Conservation (phyloP, 2,329 filamentous ascomycete genomes). For the Diatrype stigma region DNA sequence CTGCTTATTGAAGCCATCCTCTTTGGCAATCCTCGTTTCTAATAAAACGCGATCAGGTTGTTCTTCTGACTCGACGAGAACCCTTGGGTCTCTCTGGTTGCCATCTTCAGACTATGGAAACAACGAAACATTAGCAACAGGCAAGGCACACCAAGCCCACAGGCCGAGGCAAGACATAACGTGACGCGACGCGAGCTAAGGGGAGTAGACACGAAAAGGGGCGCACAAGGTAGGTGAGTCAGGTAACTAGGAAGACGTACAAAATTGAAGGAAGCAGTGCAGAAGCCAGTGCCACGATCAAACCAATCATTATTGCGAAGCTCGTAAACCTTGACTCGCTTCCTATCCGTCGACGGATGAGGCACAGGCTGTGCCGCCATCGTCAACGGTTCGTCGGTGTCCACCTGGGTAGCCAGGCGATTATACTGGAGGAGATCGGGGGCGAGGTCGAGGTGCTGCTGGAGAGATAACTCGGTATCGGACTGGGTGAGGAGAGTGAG, state of each 20-base stretch:
- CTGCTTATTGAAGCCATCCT: constrained; percentile 97
- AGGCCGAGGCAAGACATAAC: constrained; percentile 1
- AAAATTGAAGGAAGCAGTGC: constrained; percentile 69
- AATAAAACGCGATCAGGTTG: constrained; percentile 77
- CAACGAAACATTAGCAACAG: constrained; percentile 9
- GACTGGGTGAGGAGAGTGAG: constrained; percentile 51
- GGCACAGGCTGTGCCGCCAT: constrained; percentile 67
- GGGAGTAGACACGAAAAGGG: constrained; percentile 3
- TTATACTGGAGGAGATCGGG: constrained; percentile 49
- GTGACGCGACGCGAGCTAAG: constrained; percentile 1
- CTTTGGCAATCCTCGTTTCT: constrained; percentile 85
- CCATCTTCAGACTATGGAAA: constrained; percentile 47
- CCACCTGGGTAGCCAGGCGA: constrained; percentile 47
- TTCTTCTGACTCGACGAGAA: constrained; percentile 91
- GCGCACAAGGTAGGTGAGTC: no score
- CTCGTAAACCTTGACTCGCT: constrained; percentile 97
- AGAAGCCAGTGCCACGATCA: constrained; percentile 94
- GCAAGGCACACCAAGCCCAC: constrained; percentile 5
- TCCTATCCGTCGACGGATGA: constrained; percentile 63
- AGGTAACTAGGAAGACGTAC: constrained; percentile 47
- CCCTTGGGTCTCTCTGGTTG: constrained; percentile 74
- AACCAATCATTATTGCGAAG: constrained; percentile 99
- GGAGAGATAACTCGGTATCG: constrained; percentile 54
- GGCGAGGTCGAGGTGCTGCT: constrained; percentile 56
- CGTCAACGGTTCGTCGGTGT: constrained; percentile 56